Evolutionary conservation across 108 stramenopile genomes (phyloP).

Genomic region (Licmophora abbreviata): DNA sequence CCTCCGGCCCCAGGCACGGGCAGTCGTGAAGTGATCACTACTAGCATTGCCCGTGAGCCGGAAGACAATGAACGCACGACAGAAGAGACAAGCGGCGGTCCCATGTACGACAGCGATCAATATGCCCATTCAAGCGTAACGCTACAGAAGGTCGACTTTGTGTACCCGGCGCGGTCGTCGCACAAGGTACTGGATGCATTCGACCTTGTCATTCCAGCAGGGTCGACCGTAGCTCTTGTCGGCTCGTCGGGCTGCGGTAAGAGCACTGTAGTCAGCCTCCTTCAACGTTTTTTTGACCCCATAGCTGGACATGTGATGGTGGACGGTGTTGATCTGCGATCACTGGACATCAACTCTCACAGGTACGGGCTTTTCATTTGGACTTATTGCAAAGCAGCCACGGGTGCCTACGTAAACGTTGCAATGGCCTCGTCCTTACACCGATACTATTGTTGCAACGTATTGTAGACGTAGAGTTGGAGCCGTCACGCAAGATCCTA

Average conservation of each 20-base stretch:
- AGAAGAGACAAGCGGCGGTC: slow-evolving; percentile 3
- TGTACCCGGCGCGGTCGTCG: slow-evolving; percentile 88
- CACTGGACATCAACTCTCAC: slow-evolving; percentile 56
- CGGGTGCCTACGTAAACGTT: too few relatives aligned
- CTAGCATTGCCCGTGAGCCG: slow-evolving; percentile 1
- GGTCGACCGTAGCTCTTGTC: slow-evolving; percentile 87
- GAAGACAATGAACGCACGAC: slow-evolving; percentile 5
- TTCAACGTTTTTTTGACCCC: slow-evolving; percentile 93
- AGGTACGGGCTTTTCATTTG: slow-evolving; percentile 10
- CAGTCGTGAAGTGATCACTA: slow-evolving; percentile 20
- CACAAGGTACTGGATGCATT: slow-evolving; percentile 54
- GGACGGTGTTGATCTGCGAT: slow-evolving; percentile 69
- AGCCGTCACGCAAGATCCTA: slow-evolving; percentile 89
- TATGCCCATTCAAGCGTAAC: slow-evolving; percentile 6
- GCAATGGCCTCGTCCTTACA: too few relatives aligned
- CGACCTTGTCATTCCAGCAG: slow-evolving; percentile 61
- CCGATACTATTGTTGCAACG: too few relatives aligned
- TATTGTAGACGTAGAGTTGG: slow-evolving; percentile 72
- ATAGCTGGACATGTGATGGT: slow-evolving; percentile 66
- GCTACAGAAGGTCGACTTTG: slow-evolving; percentile 64
- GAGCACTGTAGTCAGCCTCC: slow-evolving; percentile 78
- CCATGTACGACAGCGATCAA: slow-evolving; percentile 1
- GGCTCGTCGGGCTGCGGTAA: slow-evolving; percentile 86
- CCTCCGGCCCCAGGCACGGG: slow-evolving; percentile 71
- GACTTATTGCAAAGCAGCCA: too few relatives aligned